These are phyloP conservation scores for Curvularia sp. DNA, from an alignment of 2,329 filamentous ascomycete species.

Conservation along the genomic window DNA sequence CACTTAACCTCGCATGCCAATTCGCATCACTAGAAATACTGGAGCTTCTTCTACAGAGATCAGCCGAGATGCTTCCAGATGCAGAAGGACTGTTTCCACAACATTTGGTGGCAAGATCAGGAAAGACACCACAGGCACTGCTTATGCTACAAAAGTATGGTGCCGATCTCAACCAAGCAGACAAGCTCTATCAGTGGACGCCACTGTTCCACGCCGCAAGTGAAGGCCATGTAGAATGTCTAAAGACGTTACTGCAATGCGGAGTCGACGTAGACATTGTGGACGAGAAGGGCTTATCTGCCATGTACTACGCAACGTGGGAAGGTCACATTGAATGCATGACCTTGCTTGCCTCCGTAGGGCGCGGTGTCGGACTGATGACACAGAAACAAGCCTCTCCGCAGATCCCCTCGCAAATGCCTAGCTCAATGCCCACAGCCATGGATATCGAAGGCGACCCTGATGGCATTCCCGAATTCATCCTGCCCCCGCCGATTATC, in stretches of 20 bases:
- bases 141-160: conserved; percentile 83
- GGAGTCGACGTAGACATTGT: conserved; percentile 79
- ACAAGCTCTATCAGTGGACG: conserved; percentile 98
- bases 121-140: conserved; percentile 79
- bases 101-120: conserved; percentile 90
- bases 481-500: conserved; percentile 93
- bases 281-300: conserved; percentile 91
- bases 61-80: conserved; percentile 85
- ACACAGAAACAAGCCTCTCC: conserved; percentile 47
- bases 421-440: conserved; percentile 49
- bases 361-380: conserved; percentile 43
- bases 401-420: conserved; percentile 53
- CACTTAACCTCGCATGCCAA: conserved; percentile 92
- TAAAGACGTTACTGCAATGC: conserved; percentile 80
- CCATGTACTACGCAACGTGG: conserved; percentile 99
- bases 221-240: conserved; percentile 89
- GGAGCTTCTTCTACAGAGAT: conserved; percentile 79
- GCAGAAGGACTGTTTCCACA: conserved; percentile 97
- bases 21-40: conserved; percentile 87
- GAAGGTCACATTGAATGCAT: conserved; percentile 96
- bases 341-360: conserved; percentile 74
- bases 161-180: conserved; percentile 87
- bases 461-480: conserved; percentile 90
- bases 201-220: conserved; percentile 95
- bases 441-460: conserved; percentile 72